Percentiles rank a stretch among this genome's conserved stretches.
Evolutionary conservation across 192 early-diverging fungal genomes (phyloP).

Genomic region (Irineochytrium annulatum): DNA sequence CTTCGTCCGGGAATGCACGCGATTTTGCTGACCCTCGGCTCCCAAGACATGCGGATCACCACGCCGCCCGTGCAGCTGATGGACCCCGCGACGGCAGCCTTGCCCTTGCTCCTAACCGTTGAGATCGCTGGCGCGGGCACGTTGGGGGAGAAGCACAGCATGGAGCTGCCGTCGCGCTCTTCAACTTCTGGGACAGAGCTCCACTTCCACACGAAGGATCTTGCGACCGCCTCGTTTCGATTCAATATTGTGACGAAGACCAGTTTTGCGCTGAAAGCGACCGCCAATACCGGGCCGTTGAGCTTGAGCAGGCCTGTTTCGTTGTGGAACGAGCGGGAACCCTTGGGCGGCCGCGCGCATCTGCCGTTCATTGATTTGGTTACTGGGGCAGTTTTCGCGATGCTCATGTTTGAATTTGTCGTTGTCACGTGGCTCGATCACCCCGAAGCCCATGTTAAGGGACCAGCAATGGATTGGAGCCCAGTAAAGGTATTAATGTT

Average conservation of each 20-base stretch:
- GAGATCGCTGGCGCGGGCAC: slow-evolving; percentile 14
- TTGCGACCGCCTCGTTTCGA: not conserved
- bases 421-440: not conserved
- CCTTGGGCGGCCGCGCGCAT: not conserved
- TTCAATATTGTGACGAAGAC: not conserved
- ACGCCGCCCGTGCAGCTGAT: not conserved
- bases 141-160: slow-evolving; percentile 34
- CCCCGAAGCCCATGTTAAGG: not conserved
- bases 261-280: not conserved
- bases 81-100: not conserved
- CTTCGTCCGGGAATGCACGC: not conserved
- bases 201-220: not conserved
- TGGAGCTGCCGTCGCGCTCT: slow-evolving; percentile 7
- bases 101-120: not conserved
- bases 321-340: not conserved
- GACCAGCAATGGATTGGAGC: not conserved
- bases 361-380: not conserved
- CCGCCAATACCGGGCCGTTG: not conserved
- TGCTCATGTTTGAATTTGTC: not conserved
- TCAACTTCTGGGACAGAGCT: too few species aligned
- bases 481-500: not conserved
- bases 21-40: not conserved
- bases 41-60: not conserved
- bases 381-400: not conserved
- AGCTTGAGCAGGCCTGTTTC: not conserved